Evolutionary conservation across 768 basidiomycete genomes (phyloP), one percentile per base, ranked within the genome.

Genomic region (Kwoniella shandongensis): DNA sequence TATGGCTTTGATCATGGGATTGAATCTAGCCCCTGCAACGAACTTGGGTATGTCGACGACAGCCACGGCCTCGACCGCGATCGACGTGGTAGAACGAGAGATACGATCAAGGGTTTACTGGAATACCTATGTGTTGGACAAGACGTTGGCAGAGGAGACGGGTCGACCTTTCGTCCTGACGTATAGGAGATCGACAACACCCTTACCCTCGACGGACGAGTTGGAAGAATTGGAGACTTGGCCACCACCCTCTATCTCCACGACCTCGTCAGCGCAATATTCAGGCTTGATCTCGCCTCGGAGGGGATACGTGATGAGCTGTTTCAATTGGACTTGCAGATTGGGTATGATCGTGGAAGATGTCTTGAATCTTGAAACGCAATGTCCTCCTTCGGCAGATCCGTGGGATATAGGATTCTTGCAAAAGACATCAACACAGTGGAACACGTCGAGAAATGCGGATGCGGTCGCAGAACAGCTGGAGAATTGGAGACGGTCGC

Each of bases 171-270:
- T 59, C 46, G 52, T 72, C 1, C 56, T 72, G n/a, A 66, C 59
- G 12, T 63, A 62, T 20, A 42, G 65, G 15, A 40, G 57, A 18
- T 53, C 56, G 13, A 60, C 67, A 8, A 62, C 61, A 5, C 67
- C 70, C 20, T 44, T 69, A 6, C 70, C 70, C 1, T 61, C 65
- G 10, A 49, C 50, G 4, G 18, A 48, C 3, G 67, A 72, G 38
- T 52, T 68, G 26, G 70, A 72, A 38, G 70, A 72, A 51, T 59
- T 58, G 45, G 70, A 72, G 36, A 49, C 62, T 17, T 72, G 70
- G 70, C 70, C 70, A 17, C 66, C 69, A 18, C 56, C 58, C 6
- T 54, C 61, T 4, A 49, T 60, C 20, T 52, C 64, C 6, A 39
- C 64, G 23, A 41, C 58, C 10, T 35, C 40, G 2, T 46, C 41